Percentiles rank a stretch among this genome's conserved stretches.
Conservation (phyloP, 139 green algal genomes). For the Chlorella sp. region DNA sequence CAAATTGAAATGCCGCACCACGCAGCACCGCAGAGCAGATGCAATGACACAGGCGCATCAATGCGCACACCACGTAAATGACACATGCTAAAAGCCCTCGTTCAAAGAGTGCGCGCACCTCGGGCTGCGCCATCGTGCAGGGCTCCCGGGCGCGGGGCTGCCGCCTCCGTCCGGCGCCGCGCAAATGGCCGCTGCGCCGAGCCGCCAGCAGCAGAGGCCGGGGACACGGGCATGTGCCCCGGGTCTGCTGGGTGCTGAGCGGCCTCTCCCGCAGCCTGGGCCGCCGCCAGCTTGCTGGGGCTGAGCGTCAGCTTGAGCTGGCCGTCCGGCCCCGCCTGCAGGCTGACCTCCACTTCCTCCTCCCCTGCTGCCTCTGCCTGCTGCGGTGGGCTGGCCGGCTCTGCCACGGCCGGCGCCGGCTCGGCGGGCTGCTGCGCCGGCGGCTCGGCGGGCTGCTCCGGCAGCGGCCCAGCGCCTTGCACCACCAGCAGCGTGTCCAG, state of each 20-base stretch:
- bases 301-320: slow-evolving; percentile 27
- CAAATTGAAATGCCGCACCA: no score
- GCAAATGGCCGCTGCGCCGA: not conserved
- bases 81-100: no score
- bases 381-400: not conserved
- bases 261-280: not conserved
- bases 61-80: no score
- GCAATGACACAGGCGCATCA: no score
- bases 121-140: slow-evolving; percentile 24
- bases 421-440: no score
- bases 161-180: not conserved
- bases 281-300: slow-evolving; percentile 14
- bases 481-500: slow-evolving; percentile 35
- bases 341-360: slow-evolving; percentile 14
- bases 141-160: not conserved
- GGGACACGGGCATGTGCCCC: slow-evolving; percentile 33
- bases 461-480: no score
- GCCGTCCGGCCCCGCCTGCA: slow-evolving; percentile 27
- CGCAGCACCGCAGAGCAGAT: not conserved
- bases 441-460: no score
- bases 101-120: slow-evolving; percentile 1
- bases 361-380: not conserved
- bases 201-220: not conserved
- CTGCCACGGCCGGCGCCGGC: not conserved
- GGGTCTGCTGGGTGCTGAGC: not conserved